These are phyloP conservation scores for Apiotrichum mycotoxinovorans DNA, from an alignment of 1,284 basidiomycete genomes.

Conservation along the genomic window DNA sequence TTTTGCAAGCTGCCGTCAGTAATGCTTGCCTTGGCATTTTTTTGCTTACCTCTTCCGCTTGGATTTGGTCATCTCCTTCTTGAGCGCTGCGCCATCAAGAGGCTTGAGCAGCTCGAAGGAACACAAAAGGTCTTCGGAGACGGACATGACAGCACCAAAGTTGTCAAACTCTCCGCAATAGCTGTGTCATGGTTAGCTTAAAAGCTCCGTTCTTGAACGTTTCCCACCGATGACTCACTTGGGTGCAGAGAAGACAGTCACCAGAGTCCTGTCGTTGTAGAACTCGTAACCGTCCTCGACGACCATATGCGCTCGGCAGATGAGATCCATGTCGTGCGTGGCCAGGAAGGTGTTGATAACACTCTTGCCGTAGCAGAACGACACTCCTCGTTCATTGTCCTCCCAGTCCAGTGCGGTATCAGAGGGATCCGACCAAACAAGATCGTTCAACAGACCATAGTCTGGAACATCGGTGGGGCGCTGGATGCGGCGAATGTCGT, in stretches of 20 bases:
- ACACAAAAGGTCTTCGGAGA: slow-evolving; percentile 94
- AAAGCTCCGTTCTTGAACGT: not conserved
- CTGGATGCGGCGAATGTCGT: slow-evolving; percentile 97
- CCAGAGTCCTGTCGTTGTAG: slow-evolving; percentile 97
- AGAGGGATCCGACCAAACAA: slow-evolving; percentile 97
- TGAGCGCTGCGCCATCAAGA: slow-evolving; percentile 86
- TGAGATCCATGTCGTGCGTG: slow-evolving; percentile 87
- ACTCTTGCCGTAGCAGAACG: slow-evolving; percentile 97
- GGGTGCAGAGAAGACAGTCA: slow-evolving; percentile 97
- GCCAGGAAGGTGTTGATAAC: slow-evolving; percentile 93
- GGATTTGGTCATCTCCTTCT: slow-evolving; percentile 98
- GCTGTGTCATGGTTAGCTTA: slow-evolving; percentile 33
- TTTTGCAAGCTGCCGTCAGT: slow-evolving; percentile 43
- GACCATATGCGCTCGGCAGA: slow-evolving; percentile 99
- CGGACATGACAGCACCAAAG: slow-evolving; percentile 83
- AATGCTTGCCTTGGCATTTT: no score
- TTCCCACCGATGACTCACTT: slow-evolving; percentile 59
- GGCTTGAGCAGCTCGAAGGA: slow-evolving; percentile 98
- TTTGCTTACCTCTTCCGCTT: slow-evolving; percentile 92
- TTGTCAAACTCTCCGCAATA: slow-evolving; percentile 65
- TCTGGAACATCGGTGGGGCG: slow-evolving; percentile 99
- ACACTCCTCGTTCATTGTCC: slow-evolving; percentile 99
- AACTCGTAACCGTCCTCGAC: slow-evolving; percentile 99
- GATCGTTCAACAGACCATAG: slow-evolving; percentile 93
- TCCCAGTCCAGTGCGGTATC: slow-evolving; percentile 99